Evolutionary conservation across 495 filamentous ascomycete genomes (phyloP), one percentile per base, ranked within the genome.

Genomic region (Hypoxylon fragiforme): DNA sequence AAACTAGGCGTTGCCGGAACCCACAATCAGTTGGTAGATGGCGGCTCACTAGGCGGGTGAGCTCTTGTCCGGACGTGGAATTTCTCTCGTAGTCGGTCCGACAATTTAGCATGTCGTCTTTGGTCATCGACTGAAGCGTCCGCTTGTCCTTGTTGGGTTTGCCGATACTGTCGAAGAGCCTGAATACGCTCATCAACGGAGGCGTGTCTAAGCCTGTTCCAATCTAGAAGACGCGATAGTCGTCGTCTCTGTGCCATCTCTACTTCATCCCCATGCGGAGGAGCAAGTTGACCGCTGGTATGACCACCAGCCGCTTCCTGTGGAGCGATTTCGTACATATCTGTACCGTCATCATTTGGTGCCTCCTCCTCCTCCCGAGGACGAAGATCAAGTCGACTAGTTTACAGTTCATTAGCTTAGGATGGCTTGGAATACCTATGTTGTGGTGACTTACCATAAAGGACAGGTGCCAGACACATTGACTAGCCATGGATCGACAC

Each of bases 381-480:
- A 14, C 73, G 70, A 21, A 78, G 70, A 44, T 79, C 75, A 28
- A 78, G 75, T 9, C 76, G 76, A 40, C 76, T 79, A 58, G 3
- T 59, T 24, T 8, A 16, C 16, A 22, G 15, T 2, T 21, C 12
- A 24, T 70, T 65, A 69, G 57, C 38, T 22, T 51, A 30, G 11
- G 12, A 7, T 19, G 4, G 24, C 9, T 11, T 16, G 41, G 18
- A 8, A 86, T 75, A 57, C 3, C 7, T 19, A n/a, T 14, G 38
- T 13, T 38, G 43, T 11, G 13, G 24, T 36, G 28, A 73, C 74
- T 69, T 73, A 88, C 91, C 91, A 98, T 32, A 98, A 73, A 32
- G 94, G 94, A 76, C 94, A 98, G 18, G 95, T 97, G 34, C 94
- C 94, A 1, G 91, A 94, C 7, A 97, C 85, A 56, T 97, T 97